These are phyloP conservation scores for Petunia secreta DNA, from an alignment of 257 asterid species.

Conservation along the genomic window DNA sequence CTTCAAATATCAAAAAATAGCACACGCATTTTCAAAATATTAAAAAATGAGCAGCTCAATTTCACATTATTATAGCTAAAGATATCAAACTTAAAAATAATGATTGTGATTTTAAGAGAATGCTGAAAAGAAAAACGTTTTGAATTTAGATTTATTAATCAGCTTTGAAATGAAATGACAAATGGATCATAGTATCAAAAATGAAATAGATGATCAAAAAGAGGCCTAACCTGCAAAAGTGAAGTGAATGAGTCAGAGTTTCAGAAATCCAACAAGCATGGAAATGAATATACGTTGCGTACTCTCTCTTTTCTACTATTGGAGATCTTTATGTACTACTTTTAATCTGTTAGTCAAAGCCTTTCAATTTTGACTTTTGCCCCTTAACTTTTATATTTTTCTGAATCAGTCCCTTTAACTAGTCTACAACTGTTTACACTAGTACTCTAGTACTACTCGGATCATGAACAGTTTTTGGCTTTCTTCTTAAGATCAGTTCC, in stretches of 20 bases:
- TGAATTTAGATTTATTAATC: background rate
- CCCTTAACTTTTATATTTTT: background rate
- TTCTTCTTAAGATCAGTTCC: too few species aligned
- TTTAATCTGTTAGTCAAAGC: background rate
- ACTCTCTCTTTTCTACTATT: background rate
- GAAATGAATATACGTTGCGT: background rate
- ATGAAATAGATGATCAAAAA: background rate
- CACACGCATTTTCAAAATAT: background rate
- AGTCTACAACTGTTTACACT: too few species aligned
- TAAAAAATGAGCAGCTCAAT: background rate
- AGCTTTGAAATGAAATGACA: background rate
- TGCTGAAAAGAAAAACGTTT: background rate
- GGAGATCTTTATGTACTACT: background rate
- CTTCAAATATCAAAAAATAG: background rate
- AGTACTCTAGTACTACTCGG: too few species aligned
- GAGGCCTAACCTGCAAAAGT: constrained; percentile 17
- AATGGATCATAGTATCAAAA: background rate
- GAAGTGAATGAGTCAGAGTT: background rate
- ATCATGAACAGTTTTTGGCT: too few species aligned
- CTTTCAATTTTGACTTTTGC: background rate
- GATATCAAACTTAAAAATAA: background rate
- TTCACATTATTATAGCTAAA: background rate
- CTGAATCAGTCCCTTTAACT: background rate
- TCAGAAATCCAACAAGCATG: background rate
- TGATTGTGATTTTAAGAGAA: too few species aligned